phyloP scores from a whole-genome alignment of 495 filamentous ascomycete species.

The Podospora didyma region DNA sequence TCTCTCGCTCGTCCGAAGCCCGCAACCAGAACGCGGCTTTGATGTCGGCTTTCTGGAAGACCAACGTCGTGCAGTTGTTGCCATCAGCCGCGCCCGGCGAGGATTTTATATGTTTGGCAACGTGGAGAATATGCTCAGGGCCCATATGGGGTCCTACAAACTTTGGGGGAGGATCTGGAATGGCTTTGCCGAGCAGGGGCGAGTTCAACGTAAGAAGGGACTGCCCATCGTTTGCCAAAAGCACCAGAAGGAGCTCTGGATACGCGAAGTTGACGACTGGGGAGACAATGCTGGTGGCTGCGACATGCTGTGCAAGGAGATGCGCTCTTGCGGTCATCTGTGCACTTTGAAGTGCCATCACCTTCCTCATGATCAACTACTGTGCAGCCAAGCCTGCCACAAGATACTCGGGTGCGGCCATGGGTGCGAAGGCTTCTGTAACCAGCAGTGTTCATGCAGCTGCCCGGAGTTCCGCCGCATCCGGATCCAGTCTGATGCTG shows the following conservation, averaged over 20 bases:
- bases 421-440: constrained; percentile 39
- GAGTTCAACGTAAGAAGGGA: constrained; percentile 15
- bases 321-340: constrained; percentile 37
- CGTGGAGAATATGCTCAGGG: constrained; percentile 44
- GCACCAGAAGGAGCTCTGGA: constrained; percentile 31
- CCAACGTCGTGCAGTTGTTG: constrained; percentile 80
- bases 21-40: constrained; percentile 13
- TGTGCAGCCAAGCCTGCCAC: constrained; percentile 61
- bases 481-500: background rate
- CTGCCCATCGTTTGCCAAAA: constrained; percentile 39
- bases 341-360: constrained; percentile 45
- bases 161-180: constrained; percentile 36
- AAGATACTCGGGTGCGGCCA: constrained; percentile 61
- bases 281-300: constrained; percentile 59
- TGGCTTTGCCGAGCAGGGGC: constrained; percentile 27
- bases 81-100: constrained; percentile 77
- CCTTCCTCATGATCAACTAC: constrained; percentile 55
- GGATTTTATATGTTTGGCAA: constrained; percentile 92
- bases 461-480: constrained; percentile 23
- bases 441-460: constrained; percentile 34
- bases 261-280: constrained; percentile 48
- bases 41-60: constrained; percentile 69
- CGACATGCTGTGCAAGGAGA: constrained; percentile 42
- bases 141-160: constrained; percentile 30
- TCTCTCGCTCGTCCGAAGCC: constrained; percentile 77